phyloP scores from a whole-genome alignment of 352 stramenopile species.

The Globisporangium echinulatum region DNA sequence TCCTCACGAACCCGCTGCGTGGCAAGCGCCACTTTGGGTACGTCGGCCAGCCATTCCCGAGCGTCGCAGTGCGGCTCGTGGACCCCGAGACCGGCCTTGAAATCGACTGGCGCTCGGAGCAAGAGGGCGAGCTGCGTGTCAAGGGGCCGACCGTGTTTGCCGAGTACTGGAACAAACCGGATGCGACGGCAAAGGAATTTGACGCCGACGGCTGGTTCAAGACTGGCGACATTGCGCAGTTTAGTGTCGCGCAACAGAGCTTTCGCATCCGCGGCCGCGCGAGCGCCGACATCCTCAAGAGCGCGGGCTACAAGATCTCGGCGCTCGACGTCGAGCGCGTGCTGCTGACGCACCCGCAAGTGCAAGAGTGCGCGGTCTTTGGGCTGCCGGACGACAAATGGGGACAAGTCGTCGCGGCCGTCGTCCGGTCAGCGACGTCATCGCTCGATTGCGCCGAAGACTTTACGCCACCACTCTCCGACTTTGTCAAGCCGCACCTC shows the following conservation, averaged over 20 bases:
- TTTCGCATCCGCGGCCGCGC: conserved; percentile 86
- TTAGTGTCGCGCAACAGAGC: conserved; percentile 52
- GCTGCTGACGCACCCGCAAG: conserved; percentile 73
- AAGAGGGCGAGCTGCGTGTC: conserved; percentile 80
- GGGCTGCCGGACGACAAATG: conserved; percentile 78
- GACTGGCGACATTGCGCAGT: conserved; percentile 87
- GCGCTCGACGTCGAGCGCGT: conserved; percentile 87
- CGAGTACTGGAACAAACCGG: conserved; percentile 81
- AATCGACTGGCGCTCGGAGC: conserved; percentile 24
- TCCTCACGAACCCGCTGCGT: conserved; percentile 79
- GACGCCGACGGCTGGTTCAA: conserved; percentile 87
- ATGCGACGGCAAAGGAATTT: conserved; percentile 84
- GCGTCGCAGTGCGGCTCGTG: conserved; percentile 74
- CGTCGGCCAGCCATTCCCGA: conserved; percentile 81
- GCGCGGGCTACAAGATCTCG: conserved; percentile 89
- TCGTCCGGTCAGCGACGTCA: conserved; percentile 29
- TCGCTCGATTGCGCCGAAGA: conserved; percentile 8
- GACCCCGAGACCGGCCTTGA: conserved; percentile 60
- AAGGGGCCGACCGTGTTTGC: conserved; percentile 82
- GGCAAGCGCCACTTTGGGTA: conserved; percentile 69
- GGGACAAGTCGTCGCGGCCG: conserved; percentile 73
- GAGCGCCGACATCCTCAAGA: conserved; percentile 91
- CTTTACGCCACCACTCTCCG: conserved; percentile 28
- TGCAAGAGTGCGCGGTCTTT: conserved; percentile 85
- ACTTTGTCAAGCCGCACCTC: conserved; percentile 61